A percentile compares a stretch with the other conserved stretches of the same genome.
Conservation (phyloP, 2,329 filamentous ascomycete genomes). For the Eutypella sp. region DNA sequence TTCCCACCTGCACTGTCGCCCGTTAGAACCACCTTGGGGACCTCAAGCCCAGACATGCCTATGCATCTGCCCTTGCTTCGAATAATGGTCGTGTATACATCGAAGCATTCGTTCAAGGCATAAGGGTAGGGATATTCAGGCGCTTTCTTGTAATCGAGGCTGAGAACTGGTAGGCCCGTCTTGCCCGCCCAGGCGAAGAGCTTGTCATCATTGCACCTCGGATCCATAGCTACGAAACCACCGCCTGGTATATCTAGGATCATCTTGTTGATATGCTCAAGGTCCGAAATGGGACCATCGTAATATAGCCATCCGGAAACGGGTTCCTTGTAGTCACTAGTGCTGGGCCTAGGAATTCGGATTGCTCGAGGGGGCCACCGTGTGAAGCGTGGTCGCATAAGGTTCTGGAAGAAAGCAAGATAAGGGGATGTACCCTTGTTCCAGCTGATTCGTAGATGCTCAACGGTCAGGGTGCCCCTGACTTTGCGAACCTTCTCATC, state of each 20-base stretch:
- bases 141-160: constrained; percentile 85
- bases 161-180: constrained; percentile 81
- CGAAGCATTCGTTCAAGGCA: constrained; percentile 81
- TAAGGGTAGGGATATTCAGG: constrained; percentile 83
- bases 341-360: constrained; percentile 73
- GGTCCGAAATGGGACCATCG: constrained; percentile 74
- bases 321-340: constrained; percentile 78
- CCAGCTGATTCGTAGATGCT: constrained; percentile 90
- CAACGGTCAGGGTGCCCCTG: constrained; percentile 77
- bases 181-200: constrained; percentile 87
- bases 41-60: constrained; percentile 61
- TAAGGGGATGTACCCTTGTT: constrained; percentile 92
- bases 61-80: constrained; percentile 69
- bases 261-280: constrained; percentile 71
- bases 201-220: constrained; percentile 91
- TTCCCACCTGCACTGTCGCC: constrained; percentile 83
- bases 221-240: constrained; percentile 94
- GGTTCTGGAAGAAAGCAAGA: constrained; percentile 62
- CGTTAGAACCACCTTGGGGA: constrained; percentile 66
- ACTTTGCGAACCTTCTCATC: constrained; percentile 96
- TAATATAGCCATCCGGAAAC: constrained; percentile 90
- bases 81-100: constrained; percentile 73
- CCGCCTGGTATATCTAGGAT: constrained; percentile 90
- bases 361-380: constrained; percentile 77
- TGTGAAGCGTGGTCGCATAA: constrained; percentile 75